A percentile compares a stretch with the other conserved stretches of the same genome.
Conservation (phyloP, 1,139 yeast species). For the Suhomyces bokatorum region DNA sequence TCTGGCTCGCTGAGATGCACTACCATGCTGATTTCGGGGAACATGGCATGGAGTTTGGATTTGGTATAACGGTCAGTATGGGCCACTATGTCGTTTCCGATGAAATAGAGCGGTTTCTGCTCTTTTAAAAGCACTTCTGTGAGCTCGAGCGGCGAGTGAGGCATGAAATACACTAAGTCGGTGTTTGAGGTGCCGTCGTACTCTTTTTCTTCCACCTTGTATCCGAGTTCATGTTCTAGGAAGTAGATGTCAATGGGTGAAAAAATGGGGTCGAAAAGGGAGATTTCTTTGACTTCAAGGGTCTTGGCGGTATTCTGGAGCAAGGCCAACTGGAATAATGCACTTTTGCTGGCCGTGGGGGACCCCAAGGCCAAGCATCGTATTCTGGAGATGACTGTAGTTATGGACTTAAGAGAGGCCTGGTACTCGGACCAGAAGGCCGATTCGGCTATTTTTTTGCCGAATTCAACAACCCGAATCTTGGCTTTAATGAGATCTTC, state of each 20-base stretch:
- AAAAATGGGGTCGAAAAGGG: constrained; percentile 69
- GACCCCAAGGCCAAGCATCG: constrained; percentile 77
- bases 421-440: constrained; percentile 24
- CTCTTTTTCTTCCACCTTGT: constrained; percentile 23
- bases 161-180: constrained; percentile 54
- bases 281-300: constrained; percentile 30
- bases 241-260: constrained; percentile 40
- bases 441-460: not conserved
- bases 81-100: constrained; percentile 51
- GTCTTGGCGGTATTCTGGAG: constrained; percentile 38
- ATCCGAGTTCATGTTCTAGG: constrained; percentile 22
- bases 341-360: constrained; percentile 55
- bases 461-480: constrained; percentile 17
- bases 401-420: constrained; percentile 12
- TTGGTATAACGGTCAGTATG: constrained; percentile 56
- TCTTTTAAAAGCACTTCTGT: constrained; percentile 45
- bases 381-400: constrained; percentile 29
- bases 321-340: constrained; percentile 66
- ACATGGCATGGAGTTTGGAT: constrained; percentile 38
- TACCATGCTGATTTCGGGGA: constrained; percentile 43
- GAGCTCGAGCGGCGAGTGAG: constrained; percentile 70
- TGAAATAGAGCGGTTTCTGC: constrained; percentile 34
- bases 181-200: constrained; percentile 15
- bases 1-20: constrained; percentile 25
- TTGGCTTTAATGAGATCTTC: not conserved